Evolutionary conservation across 1,139 yeast species (phyloP), one percentile per base, ranked within the genome.

Genomic region (Magnusiomyces suaveolens): DNA sequence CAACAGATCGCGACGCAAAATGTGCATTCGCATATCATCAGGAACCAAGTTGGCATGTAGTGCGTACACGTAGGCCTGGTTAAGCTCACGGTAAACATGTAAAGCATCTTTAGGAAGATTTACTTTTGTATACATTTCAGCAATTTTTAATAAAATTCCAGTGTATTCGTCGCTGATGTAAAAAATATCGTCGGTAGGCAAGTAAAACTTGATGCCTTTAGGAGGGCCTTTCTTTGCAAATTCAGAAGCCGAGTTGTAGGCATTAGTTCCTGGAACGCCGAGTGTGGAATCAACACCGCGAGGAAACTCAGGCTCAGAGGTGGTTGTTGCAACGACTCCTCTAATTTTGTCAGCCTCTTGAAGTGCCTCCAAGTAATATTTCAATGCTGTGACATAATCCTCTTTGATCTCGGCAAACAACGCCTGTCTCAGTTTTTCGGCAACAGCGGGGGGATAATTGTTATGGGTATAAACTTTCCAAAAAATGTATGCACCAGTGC

Each of bases 111-210:
- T 78, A 46, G 68, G 60, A 81, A 79, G 75, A 38, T 74, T 75
- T 59, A 86, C 69, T 52, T 83, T 72, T 64, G 86, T 94, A 66
- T 82, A 87, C 88, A 88, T 85, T 65, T 89, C 96, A 2, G 86
- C 95, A 46, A 87, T 74, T 64, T 89, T 87, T 65, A 90, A 73
- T 64, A 88, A 95, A 56, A 90, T 79, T 0, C 96, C 96, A 0
- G 97, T 89, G 64, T 82, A 85, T 62, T 83, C 86, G 61, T 84
- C 87, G 52, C 80, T 74, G 38, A 86, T 64, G 20, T 75, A 76
- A 38, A 36, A 46, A 21, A 51, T 25, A 2, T 51, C 53, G 33
- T 36, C 16, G 4, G 26, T 25, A 71, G 87, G 67, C 25, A 78
- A 73, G 3, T 48, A 24, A 48, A 75, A 63, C 18, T 66, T 62